Evolutionary conservation across 768 basidiomycete genomes (phyloP), one percentile per base, ranked within the genome.

Genomic region (Dioszegia crocea): DNA sequence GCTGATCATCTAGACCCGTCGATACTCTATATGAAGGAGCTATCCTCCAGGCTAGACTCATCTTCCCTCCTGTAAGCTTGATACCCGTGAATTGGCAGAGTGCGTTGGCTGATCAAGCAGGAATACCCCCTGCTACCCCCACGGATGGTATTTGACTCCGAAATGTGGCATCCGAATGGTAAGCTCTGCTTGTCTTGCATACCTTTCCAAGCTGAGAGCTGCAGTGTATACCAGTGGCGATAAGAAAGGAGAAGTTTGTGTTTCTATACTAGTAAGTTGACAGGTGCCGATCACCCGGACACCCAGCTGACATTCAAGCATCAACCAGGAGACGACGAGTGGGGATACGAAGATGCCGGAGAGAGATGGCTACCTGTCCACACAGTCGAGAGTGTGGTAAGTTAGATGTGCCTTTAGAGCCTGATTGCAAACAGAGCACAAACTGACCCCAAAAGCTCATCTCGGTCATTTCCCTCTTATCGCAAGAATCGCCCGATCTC

Each of bases 291-390:
- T 29, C 54, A 4, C 52, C 19, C 59, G 56, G 43, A 64, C 33
- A 33, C 6, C 40, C 60, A 23, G 38, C 39, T 55, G 39, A 43
- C 52, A 30, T 2, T 4, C 1, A 65, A 96, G 91, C 94, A 98
- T 71, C 85, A 89, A 33, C 94, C 94, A 0, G 94, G 92, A 30
- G 90, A 93, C 38, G 94, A 99, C 78, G 89, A 97, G 76, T 97
- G 77, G 66, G 80, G 94, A 11, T 97, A 94, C 70, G 96, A 99
- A 76, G 90, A 93, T 68, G 91, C 96, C 1, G 88, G 90, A 43
- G 96, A 99, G 80, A 80, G 96, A 62, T 99, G 96, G 96, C 80
- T 93, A 81, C 96, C 96, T 3, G 91, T 99, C 45, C 96, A 99
- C 76, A 88, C 89, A 0, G 88, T 97, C 31, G 92, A 98, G 80